phyloP scores from a whole-genome alignment of 2,329 filamentous ascomycete species.

The Verticillium dahliae region DNA sequence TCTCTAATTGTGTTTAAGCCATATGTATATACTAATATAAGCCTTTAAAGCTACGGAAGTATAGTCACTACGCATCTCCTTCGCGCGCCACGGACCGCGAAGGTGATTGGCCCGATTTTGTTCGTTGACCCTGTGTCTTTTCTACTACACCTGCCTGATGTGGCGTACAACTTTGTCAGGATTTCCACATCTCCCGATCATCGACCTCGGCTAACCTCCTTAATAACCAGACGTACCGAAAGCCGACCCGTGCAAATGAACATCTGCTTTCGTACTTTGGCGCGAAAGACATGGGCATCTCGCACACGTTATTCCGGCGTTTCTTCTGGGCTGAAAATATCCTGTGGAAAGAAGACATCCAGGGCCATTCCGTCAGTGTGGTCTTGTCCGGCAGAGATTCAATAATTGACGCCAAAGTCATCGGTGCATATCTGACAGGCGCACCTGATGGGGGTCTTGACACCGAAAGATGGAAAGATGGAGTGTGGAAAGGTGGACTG shows the following conservation, averaged over 20 bases:
- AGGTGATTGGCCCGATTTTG: conserved; percentile 41
- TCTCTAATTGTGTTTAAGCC: not conserved
- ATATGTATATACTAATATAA: not conserved
- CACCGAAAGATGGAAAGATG: not conserved
- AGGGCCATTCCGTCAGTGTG: conserved; percentile 38
- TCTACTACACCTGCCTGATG: conserved; percentile 61
- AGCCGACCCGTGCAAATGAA: conserved; percentile 54
- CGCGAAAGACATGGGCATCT: conserved; percentile 32
- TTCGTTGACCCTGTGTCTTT: conserved; percentile 59
- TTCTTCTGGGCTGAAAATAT: conserved; percentile 71
- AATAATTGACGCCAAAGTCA: conserved; percentile 54
- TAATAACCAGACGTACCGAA: conserved; percentile 32
- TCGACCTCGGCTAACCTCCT: not conserved
- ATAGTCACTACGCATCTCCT: conserved; percentile 58
- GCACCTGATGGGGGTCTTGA: not conserved
- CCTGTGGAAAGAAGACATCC: conserved; percentile 62
- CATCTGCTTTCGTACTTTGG: conserved; percentile 67
- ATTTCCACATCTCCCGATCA: not conserved
- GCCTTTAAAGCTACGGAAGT: conserved; percentile 43
- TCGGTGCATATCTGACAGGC: conserved; percentile 47
- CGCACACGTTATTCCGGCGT: conserved; percentile 55
- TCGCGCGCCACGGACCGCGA: conserved; percentile 35
- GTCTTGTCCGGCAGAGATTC: conserved; percentile 54
- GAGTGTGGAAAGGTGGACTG: not conserved
- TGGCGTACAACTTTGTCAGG: conserved; percentile 60